These are phyloP conservation scores for Penicillium sp. DNA, from an alignment of 2,329 filamentous ascomycete species.

Conservation along the genomic window DNA sequence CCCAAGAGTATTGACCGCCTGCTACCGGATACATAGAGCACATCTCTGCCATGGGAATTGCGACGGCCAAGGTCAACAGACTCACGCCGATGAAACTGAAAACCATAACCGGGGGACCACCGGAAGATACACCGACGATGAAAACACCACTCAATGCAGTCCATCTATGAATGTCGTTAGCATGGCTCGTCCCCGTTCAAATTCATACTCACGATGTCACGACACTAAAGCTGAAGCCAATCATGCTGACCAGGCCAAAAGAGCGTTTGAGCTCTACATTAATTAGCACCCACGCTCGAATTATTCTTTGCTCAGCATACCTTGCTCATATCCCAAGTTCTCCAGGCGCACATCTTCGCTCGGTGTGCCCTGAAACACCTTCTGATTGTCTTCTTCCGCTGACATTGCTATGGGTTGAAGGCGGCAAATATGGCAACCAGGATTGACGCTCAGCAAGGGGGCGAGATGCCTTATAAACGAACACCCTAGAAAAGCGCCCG, in stretches of 20 bases:
- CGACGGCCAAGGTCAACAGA: slow-evolving; percentile 53
- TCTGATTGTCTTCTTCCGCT: slow-evolving; percentile 26
- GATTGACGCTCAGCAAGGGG: neutral
- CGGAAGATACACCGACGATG: slow-evolving; percentile 57
- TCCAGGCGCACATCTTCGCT: slow-evolving; percentile 40
- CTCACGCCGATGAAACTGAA: slow-evolving; percentile 59
- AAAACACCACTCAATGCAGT: slow-evolving; percentile 58
- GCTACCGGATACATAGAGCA: slow-evolving; percentile 59
- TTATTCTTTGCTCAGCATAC: slow-evolving; percentile 18
- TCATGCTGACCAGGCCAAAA: slow-evolving; percentile 59
- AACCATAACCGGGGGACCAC: slow-evolving; percentile 61
- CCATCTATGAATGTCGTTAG: slow-evolving; percentile 43
- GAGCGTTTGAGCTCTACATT: slow-evolving; percentile 56
- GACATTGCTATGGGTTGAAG: slow-evolving; percentile 17
- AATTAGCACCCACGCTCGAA: neutral
- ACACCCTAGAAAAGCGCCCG: neutral
- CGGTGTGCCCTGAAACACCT: slow-evolving; percentile 24
- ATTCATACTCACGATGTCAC: slow-evolving; percentile 52
- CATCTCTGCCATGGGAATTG: slow-evolving; percentile 62
- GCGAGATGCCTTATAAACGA: slow-evolving; percentile 6
- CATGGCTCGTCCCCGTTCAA: neutral
- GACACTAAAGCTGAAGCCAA: slow-evolving; percentile 61
- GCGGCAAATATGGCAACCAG: neutral
- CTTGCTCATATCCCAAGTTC: slow-evolving; percentile 43
- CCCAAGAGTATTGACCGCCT: slow-evolving; percentile 61